Conservation (phyloP, 2,329 filamentous ascomycete species). For the Tolypocladium nubicola region DNA sequence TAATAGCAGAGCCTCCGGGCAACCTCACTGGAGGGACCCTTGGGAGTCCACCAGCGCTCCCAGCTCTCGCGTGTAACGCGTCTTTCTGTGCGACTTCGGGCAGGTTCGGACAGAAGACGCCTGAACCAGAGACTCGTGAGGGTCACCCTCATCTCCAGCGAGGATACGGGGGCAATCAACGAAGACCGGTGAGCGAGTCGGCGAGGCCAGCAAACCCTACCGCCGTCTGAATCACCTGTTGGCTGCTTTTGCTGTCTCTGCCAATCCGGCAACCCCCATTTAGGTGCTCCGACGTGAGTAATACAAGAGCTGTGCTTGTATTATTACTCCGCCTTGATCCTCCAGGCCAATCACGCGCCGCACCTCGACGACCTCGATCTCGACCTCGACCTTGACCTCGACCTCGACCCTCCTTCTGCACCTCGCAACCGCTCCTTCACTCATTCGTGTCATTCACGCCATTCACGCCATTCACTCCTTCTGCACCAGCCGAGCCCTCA, state of each 20-base stretch:
- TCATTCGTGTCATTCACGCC: background rate
- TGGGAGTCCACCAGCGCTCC: background rate
- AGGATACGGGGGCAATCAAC: background rate
- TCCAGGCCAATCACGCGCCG: constrained; percentile 6
- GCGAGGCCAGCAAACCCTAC: background rate
- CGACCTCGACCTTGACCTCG: background rate
- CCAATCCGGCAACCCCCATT: background rate
- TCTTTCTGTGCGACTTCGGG: background rate
- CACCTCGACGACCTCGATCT: constrained; percentile 1
- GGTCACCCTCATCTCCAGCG: background rate
- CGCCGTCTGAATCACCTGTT: background rate
- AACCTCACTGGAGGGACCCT: background rate
- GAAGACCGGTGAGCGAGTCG: background rate
- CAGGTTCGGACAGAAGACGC: background rate
- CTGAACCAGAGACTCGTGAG: background rate
- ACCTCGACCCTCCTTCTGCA: background rate
- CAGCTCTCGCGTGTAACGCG: background rate
- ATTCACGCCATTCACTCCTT: background rate
- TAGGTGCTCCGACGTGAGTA: background rate
- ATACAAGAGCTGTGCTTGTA: background rate
- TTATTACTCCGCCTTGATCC: background rate
- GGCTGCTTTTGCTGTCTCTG: background rate
- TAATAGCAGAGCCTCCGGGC: background rate
- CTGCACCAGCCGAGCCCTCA: background rate
- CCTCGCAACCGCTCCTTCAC: background rate